A percentile compares a stretch with the other conserved stretches of the same genome.
Evolutionary conservation across 1,284 basidiomycete genomes (phyloP).

Genomic region (Boletellus sp.): DNA sequence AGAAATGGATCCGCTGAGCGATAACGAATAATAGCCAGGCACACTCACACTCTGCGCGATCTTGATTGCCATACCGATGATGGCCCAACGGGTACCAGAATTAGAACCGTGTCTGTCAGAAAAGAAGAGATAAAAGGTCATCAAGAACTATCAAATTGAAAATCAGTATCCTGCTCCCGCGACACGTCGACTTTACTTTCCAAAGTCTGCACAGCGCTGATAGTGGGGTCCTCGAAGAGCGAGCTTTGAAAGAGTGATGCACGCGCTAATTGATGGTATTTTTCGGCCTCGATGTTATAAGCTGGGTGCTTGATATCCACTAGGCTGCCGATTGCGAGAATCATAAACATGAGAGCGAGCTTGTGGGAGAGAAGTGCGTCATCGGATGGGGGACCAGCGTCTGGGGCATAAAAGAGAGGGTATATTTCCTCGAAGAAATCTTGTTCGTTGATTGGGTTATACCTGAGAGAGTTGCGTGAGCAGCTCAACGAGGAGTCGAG

Average conservation of each 20-base stretch:
- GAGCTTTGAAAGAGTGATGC: conserved; percentile 69
- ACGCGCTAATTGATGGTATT: conserved; percentile 70
- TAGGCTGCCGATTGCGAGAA: conserved; percentile 69
- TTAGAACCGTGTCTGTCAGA: conserved; percentile 69
- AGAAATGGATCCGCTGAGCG: conserved; percentile 6
- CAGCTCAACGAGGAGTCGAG: conserved; percentile 2
- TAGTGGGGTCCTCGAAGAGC: conserved; percentile 71
- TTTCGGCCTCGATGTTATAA: conserved; percentile 74
- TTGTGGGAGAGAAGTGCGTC: conserved; percentile 63
- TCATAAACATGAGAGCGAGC: conserved; percentile 70
- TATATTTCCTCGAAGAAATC: conserved; percentile 66
- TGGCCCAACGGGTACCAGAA: conserved; percentile 71
- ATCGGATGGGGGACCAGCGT: conserved; percentile 43
- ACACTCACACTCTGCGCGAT: conserved; percentile 70
- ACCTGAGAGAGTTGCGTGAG: conserved; percentile 44
- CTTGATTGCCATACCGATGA: conserved; percentile 76
- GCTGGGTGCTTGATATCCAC: conserved; percentile 63
- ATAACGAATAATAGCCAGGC: conserved; percentile 10
- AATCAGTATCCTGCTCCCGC: conserved; percentile 10
- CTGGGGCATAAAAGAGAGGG: conserved; percentile 56
- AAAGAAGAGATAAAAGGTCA: conserved; percentile 75
- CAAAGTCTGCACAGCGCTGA: conserved; percentile 67
- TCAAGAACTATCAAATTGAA: conserved; percentile 52
- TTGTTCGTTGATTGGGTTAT: conserved; percentile 65
- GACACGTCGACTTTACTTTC: conserved; percentile 38